Conservation (phyloP, 306 rosid species). For the Benincasa hispida region DNA sequence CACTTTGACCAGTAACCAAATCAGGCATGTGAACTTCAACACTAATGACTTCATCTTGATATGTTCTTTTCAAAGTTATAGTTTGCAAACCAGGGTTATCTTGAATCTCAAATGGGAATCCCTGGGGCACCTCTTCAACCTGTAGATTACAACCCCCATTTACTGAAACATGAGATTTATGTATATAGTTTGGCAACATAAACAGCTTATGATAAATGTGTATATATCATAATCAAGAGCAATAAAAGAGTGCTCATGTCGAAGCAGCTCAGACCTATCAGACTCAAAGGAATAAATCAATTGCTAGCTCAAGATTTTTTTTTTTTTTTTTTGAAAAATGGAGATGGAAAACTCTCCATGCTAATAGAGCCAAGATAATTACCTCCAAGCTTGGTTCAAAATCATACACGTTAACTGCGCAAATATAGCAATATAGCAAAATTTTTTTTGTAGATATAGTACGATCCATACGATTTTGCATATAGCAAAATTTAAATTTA, state of each 20-base stretch:
- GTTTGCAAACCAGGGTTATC: constrained; percentile 54
- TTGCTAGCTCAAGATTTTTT: not conserved
- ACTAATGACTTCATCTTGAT: constrained; percentile 59
- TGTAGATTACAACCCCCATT: constrained; percentile 4
- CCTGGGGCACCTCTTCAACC: constrained; percentile 49
- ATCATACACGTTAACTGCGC: not conserved
- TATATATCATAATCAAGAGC: not conserved
- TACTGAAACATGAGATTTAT: not conserved
- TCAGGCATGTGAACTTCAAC: constrained; percentile 91
- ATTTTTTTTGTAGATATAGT: too few species aligned
- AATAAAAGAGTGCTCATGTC: not conserved
- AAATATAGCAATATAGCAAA: too few species aligned
- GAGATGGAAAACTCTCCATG: not conserved
- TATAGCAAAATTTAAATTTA: too few species aligned
- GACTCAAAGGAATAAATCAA: not conserved
- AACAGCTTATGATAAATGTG: too few species aligned
- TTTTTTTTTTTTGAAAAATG: too few species aligned
- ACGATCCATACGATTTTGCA: too few species aligned
- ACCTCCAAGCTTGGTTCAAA: not conserved
- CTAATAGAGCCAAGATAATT: not conserved
- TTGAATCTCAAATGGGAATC: constrained; percentile 59
- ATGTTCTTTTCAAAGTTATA: constrained; percentile 51
- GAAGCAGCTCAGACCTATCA: not conserved
- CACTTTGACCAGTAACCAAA: constrained; percentile 52
- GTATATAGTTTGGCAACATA: not conserved